Evolutionary conservation across 2,329 filamentous ascomycete genomes (phyloP).

Genomic region (Trichoderma oligosporum): DNA sequence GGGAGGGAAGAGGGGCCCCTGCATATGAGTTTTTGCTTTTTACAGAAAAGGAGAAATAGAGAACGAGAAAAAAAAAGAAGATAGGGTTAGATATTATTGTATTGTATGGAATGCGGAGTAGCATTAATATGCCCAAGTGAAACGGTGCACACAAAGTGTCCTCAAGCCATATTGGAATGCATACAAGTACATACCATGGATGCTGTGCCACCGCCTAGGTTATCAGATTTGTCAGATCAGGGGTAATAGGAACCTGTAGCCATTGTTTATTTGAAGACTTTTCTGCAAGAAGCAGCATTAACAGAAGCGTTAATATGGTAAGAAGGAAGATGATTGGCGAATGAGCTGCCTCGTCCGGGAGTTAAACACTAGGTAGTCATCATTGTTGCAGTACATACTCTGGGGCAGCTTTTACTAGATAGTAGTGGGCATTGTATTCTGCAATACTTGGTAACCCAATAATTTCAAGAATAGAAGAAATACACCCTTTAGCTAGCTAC

Average conservation of each 20-base stretch:
- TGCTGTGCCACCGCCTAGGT: not conserved
- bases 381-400: no score
- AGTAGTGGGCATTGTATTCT: no score
- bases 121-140: not conserved
- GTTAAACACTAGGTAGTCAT: no score
- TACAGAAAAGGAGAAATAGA: not conserved
- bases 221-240: slow-evolving; percentile 7
- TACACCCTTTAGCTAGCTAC: no score
- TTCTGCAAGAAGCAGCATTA: no score
- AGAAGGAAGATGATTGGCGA: no score
- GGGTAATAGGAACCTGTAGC: no score
- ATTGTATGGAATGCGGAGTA: not conserved
- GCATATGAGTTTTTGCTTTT: not conserved
- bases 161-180: slow-evolving; percentile 1
- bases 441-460: no score
- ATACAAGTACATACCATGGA: not conserved
- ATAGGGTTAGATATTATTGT: not conserved
- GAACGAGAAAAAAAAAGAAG: not conserved
- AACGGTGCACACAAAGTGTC: not conserved
- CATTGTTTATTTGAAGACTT: not conserved
- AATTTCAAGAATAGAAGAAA: no score
- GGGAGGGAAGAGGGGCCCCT: not conserved
- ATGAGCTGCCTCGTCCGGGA: no score
- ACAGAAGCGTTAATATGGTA: no score
- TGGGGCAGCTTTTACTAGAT: no score